Evolutionary conservation across 257 asterid genomes (phyloP), one percentile per base, ranked within the genome.

Genomic region (Solanum appendiculatum): DNA sequence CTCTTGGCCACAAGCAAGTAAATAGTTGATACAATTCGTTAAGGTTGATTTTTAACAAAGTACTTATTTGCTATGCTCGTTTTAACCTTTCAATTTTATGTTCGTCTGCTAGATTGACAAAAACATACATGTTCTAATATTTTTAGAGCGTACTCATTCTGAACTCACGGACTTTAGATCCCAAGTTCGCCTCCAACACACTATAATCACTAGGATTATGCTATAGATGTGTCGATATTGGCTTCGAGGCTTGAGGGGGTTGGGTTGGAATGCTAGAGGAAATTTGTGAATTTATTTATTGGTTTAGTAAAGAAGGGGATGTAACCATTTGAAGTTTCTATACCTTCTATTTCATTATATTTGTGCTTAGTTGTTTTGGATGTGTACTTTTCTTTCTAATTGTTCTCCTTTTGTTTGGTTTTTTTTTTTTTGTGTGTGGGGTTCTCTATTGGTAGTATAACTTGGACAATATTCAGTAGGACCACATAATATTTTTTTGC

Each of bases 1-100:
- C 83, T 81, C 77, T 58, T 11, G 23, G 87, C 83, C 83, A 37
- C 34, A 51, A 69, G 90, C 51, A 87, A 54, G 89, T 90, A 87
- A 87, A 89, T 88, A 87, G 90, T 42, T 86, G 87, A 68, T 80
- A 66, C 87, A 82, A 72, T 89, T 90, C 48, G 86, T 81, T 80
- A 69, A 56, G 77, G 85, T 70, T 73, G 58, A 29, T 86, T 66
- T 63, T 33, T 60, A 18, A 60, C 68, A 54, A 27, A 4, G 16
- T 80, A 33, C 68, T 78, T 84, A 33, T 83, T 86, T 86, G 70
- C 44, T 42, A 37, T 75, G 58, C 63, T 44, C 39, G 29, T 46
- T 80, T 81, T 81, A 48, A 81, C 7, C 60, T 48, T 18, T 48
- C 42, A 10, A 75, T 48, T 81, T 16, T 46, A 29, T 29, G 31